Conservation (phyloP, 106 monocot genomes). For the Allium cepa region DNA sequence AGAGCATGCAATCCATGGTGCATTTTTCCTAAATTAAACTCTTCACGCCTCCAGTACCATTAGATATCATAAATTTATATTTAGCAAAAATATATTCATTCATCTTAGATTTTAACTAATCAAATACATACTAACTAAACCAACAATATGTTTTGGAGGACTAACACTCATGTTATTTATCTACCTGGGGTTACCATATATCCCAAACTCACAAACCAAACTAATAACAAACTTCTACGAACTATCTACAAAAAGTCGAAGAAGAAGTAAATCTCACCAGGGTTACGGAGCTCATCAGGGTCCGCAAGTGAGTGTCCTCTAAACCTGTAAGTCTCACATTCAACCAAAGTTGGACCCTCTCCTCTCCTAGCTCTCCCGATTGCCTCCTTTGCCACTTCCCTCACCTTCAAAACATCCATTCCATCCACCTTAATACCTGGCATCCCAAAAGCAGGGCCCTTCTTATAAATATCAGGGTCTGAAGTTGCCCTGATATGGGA, state of each 20-base stretch:
- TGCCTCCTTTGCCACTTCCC: constrained; percentile 86
- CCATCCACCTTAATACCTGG: constrained; percentile 93
- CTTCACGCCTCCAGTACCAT: no score
- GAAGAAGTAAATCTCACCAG: constrained; percentile 7
- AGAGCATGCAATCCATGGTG: no score
- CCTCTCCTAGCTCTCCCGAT: constrained; percentile 83
- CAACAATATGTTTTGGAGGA: no score
- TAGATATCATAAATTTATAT: no score
- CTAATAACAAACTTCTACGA: no score
- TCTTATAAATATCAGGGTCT: constrained; percentile 93
- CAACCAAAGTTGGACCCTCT: constrained; percentile 86
- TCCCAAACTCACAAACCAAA: no score
- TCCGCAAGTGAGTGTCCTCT: constrained; percentile 83
- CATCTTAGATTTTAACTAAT: no score
- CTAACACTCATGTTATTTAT: no score
- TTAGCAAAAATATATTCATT: no score
- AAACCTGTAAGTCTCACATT: constrained; percentile 88
- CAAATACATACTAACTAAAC: no score
- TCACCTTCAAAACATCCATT: constrained; percentile 97
- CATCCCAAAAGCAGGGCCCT: constrained; percentile 89
- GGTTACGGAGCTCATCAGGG: constrained; percentile 75
- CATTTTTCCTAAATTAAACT: no score
- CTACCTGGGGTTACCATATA: no score
- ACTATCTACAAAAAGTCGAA: constrained; percentile 27
- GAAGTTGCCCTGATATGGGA: constrained; percentile 84